Conservation (phyloP, 176 grass and related monocot genomes). For the Oryza coarctata region DNA sequence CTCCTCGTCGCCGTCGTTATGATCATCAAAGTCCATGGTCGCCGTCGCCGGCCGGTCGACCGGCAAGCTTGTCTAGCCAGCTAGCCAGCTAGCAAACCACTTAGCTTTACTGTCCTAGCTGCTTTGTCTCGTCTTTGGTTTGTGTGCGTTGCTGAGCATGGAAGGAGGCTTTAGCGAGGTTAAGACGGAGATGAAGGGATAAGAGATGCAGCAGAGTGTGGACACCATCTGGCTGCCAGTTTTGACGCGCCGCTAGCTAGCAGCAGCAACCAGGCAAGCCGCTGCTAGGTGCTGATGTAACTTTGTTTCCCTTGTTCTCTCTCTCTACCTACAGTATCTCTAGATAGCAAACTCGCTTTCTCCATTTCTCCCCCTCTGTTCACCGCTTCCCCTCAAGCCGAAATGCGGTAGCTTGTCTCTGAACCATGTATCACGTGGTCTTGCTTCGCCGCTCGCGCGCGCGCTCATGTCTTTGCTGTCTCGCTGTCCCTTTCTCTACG, state of each 20-base stretch:
- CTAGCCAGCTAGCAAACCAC: background rate
- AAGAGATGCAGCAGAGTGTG: slow-evolving; percentile 47
- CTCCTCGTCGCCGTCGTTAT: slow-evolving; percentile 59
- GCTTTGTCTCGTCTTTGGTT: slow-evolving; percentile 1
- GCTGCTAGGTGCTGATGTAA: slow-evolving; percentile 32
- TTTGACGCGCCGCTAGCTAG: slow-evolving; percentile 50
- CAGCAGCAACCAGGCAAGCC: slow-evolving; percentile 14
- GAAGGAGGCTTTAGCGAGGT: slow-evolving; percentile 40
- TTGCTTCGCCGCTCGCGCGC: background rate
- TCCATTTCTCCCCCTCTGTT: background rate
- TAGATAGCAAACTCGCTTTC: slow-evolving; percentile 8
- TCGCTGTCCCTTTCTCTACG: slow-evolving; percentile 31
- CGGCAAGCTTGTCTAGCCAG: background rate
- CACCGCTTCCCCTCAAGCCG: background rate
- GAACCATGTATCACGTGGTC: background rate
- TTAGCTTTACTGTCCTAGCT: background rate
- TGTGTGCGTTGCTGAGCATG: slow-evolving; percentile 22
- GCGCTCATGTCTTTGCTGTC: slow-evolving; percentile 19
- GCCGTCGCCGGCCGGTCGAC: background rate
- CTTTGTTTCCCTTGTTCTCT: background rate
- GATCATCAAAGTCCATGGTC: slow-evolving; percentile 72
- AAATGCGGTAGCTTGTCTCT: background rate
- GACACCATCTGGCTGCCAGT: slow-evolving; percentile 47
- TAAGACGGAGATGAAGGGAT: slow-evolving; percentile 45
- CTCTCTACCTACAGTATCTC: background rate